Evolutionary conservation across 2,329 filamentous ascomycete species (phyloP), one percentile per base, ranked within the genome.

Genomic region (Aspergillus awamori): DNA sequence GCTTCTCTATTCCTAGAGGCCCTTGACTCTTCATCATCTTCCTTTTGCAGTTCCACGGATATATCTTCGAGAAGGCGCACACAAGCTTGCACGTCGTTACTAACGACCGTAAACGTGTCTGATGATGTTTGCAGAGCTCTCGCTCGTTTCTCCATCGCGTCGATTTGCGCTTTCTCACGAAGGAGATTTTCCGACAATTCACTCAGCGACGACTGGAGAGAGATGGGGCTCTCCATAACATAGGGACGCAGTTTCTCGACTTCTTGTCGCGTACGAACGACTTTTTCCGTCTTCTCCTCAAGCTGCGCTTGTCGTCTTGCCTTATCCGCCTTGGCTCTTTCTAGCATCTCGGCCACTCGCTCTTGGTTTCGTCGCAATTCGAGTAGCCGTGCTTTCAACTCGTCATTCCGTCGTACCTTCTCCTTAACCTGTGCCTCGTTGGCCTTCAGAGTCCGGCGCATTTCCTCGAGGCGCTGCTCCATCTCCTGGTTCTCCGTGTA

Each of bases 11-110:
- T 94, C 72, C 88, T 87, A 8, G 88, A 84, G 59, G 93, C 94
- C 63, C 90, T 87, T 8, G 88, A 85, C 68, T 91, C 87, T 76
- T 97, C 93, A 61, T 98, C 93, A 49, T 98, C 94, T 77, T 98
- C 94, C 75, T 94, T 96, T 49, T 87, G 81, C 4, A 99, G 79
- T 74, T 98, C 95, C n/a, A 82, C 80, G 3, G 90, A 84, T 20
- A 97, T 91, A 68, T 98, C 94, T 58, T 95, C 92, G 4, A 98
- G 86, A 11, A 98, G 84, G 71, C 94, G 94, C 70, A 93, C 93
- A 72, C 93, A 96, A 2, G 90, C 89, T 7, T 91, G 88, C 15
- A 99, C 92, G 71, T 99, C 95, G 10, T 89, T 86, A 8, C 89
- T 84, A 0, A 97, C 92, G 0, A 96, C 88, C 3, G 86, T 83